Percentiles rank a stretch among this genome's conserved stretches.
These are phyloP conservation scores for Trypanosoma brucei DNA, from an alignment of 208 protist species.

Conservation along the genomic window DNA sequence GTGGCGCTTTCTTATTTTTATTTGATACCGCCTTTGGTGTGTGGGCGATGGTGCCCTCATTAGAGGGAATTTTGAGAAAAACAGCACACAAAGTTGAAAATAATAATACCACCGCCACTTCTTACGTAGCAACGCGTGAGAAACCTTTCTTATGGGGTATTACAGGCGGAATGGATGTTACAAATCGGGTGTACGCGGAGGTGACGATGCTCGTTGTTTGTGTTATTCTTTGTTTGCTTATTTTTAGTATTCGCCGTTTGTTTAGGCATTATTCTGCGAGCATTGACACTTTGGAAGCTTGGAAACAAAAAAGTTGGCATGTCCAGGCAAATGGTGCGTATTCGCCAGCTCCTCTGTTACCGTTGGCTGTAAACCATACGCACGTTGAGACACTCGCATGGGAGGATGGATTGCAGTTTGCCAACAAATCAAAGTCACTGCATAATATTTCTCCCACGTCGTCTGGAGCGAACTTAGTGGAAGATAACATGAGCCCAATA, in stretches of 20 bases:
- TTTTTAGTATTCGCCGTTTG: slow-evolving; percentile 5
- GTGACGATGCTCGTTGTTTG: slow-evolving; percentile 16
- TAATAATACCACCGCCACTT: no score
- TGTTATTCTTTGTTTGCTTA: slow-evolving; percentile 6
- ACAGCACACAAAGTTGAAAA: no score
- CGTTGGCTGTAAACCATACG: no score
- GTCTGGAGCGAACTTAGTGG: neutral
- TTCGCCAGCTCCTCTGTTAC: no score
- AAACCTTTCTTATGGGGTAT: neutral
- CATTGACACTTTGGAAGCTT: slow-evolving; percentile 1
- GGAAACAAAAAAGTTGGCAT: neutral
- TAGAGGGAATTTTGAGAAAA: no score
- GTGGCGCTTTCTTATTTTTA: slow-evolving; percentile 2
- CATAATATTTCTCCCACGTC: no score
- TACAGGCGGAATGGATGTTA: neutral
- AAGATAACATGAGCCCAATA: neutral
- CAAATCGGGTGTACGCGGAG: neutral
- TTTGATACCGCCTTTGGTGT: neutral
- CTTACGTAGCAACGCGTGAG: no score
- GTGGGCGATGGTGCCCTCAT: neutral
- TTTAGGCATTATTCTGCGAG: slow-evolving; percentile 21
- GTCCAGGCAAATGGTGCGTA: no score
- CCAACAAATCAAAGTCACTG: no score
- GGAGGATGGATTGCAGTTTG: no score
- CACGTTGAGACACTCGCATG: no score